Evolutionary conservation across 495 filamentous ascomycete genomes (phyloP).

Genomic region (Glutinoglossum americanum): DNA sequence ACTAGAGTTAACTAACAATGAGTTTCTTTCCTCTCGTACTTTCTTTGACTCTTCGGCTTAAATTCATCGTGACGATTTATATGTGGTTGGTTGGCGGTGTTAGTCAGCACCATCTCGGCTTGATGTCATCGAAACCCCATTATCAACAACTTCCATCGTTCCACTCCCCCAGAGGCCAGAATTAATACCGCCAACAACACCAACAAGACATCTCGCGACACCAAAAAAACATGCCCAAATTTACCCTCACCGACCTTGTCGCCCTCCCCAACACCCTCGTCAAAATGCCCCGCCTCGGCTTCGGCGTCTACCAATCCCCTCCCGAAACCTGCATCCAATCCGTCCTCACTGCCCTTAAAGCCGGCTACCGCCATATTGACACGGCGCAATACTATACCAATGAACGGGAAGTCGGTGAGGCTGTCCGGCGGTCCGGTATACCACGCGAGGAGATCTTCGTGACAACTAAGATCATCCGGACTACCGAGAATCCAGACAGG

Average conservation of each 20-base stretch:
- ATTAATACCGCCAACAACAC: background rate
- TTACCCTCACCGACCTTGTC: slow-evolving; percentile 27
- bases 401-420: slow-evolving; percentile 42
- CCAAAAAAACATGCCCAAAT: slow-evolving; percentile 11
- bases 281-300: slow-evolving; percentile 46
- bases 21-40: too few species aligned
- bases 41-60: too few species aligned
- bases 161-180: too few species aligned
- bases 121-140: background rate
- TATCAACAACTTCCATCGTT: too few species aligned
- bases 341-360: slow-evolving; percentile 34
- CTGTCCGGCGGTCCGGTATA: slow-evolving; percentile 23
- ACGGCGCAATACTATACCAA: slow-evolving; percentile 52
- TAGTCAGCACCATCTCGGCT: too few species aligned
- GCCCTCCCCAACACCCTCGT: slow-evolving; percentile 31
- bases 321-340: slow-evolving; percentile 29
- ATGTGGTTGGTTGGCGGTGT: too few species aligned
- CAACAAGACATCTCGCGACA: background rate
- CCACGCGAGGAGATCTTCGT: slow-evolving; percentile 36
- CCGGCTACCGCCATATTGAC: slow-evolving; percentile 54
- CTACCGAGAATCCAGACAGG: slow-evolving; percentile 31
- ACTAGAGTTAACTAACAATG: too few species aligned
- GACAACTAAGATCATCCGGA: slow-evolving; percentile 42
- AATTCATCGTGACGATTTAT: too few species aligned
- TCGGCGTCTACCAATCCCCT: slow-evolving; percentile 46